phyloP scores from a whole-genome alignment of 1,139 yeast species.

The Taiozyma onychis region DNA sequence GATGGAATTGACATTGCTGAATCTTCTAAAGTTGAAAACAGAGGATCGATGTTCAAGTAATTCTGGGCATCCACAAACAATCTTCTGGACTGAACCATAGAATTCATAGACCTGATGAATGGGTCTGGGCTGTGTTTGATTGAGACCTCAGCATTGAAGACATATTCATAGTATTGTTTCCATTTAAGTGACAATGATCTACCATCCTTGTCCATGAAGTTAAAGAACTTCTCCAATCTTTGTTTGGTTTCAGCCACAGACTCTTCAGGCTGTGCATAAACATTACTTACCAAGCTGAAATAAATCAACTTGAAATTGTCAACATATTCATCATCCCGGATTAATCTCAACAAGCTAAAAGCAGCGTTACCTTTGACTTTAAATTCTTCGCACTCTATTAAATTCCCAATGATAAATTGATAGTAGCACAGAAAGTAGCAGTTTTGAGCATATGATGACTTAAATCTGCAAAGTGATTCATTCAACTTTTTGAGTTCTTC shows the following conservation, averaged over 20 bases:
- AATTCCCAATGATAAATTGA: slow-evolving; percentile 19
- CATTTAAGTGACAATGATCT: slow-evolving; percentile 23
- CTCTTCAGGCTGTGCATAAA: slow-evolving; percentile 18
- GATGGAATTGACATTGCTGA: slow-evolving; percentile 44
- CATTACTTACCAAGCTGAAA: slow-evolving; percentile 14
- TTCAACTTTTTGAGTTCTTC: slow-evolving; percentile 40
- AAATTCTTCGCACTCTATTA: slow-evolving; percentile 3
- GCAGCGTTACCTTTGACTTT: slow-evolving; percentile 11
- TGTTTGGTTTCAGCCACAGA: slow-evolving; percentile 14
- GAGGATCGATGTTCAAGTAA: slow-evolving; percentile 35
- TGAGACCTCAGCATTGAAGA: slow-evolving; percentile 17
- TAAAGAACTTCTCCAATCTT: slow-evolving; percentile 24
- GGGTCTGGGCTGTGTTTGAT: slow-evolving; percentile 16
- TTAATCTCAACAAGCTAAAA: slow-evolving; percentile 19
- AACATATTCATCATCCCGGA: slow-evolving; percentile 24
- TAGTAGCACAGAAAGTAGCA: slow-evolving; percentile 24
- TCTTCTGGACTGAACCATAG: slow-evolving; percentile 25
- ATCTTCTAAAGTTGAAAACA: slow-evolving; percentile 41
- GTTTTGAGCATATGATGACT: slow-evolving; percentile 10
- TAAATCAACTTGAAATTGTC: slow-evolving; percentile 22
- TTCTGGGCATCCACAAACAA: slow-evolving; percentile 23
- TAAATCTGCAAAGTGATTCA: slow-evolving; percentile 24
- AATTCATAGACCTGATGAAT: slow-evolving; percentile 21
- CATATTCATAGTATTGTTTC: slow-evolving; percentile 24
- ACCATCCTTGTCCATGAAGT: slow-evolving; percentile 16